phyloP scores from a whole-genome alignment of 2,329 filamentous ascomycete species.

The Penicillium sp. region DNA sequence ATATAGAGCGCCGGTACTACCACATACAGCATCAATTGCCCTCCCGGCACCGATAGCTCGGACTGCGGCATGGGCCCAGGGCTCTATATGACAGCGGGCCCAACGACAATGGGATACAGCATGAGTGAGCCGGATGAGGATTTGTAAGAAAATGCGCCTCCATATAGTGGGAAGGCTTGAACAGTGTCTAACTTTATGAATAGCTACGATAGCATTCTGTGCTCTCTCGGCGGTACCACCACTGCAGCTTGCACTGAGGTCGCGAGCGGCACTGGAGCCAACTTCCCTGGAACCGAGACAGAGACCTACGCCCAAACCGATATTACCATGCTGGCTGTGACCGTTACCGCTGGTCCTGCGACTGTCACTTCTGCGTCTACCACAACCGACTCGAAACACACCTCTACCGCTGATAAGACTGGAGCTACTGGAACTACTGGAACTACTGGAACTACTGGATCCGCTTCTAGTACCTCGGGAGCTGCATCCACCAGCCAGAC shows the following conservation, averaged over 20 bases:
- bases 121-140: conserved; percentile 3
- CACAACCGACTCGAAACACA: neutral
- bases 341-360: conserved; percentile 18
- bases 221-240: conserved; percentile 18
- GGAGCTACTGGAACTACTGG: neutral
- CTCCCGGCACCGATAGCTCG: conserved; percentile 18
- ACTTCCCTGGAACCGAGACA: conserved; percentile 15
- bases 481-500: neutral
- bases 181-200: too few relatives aligned
- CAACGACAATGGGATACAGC: conserved; percentile 12
- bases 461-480: neutral
- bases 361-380: neutral
- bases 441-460: neutral
- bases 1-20: conserved; percentile 25
- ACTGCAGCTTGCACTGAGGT: conserved; percentile 18
- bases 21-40: conserved; percentile 29
- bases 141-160: conserved; percentile 7
- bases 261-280: conserved; percentile 12
- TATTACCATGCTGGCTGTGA: conserved; percentile 19
- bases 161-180: neutral
- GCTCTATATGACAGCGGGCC: conserved; percentile 20
- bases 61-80: conserved; percentile 32
- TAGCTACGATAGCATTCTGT: conserved; percentile 17
- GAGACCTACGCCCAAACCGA: conserved; percentile 7
- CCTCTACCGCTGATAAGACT: neutral